Evolutionary conservation across 306 rosid genomes (phyloP).

Genomic region (Rosa lucieae): DNA sequence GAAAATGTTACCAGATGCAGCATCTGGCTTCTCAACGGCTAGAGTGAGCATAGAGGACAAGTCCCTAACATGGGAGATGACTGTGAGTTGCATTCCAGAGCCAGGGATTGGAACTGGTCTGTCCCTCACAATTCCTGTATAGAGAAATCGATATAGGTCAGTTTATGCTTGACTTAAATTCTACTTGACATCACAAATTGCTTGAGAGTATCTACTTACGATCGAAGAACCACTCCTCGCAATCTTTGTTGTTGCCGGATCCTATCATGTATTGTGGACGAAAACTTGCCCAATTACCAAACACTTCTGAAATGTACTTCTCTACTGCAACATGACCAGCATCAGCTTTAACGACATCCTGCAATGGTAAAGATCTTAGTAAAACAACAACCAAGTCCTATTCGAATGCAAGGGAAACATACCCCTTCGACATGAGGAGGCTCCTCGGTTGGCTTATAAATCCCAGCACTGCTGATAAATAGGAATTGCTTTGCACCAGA

Average conservation of each 20-base stretch:
- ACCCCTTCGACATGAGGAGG: constrained; percentile 99
- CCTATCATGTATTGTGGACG: constrained; percentile 93
- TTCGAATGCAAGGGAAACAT: constrained; percentile 19
- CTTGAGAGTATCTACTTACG: constrained; percentile 42
- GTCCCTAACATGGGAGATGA: constrained; percentile 83
- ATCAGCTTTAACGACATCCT: constrained; percentile 84
- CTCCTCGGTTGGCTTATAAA: constrained; percentile 84
- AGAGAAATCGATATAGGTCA: neutral
- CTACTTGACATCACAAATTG: neutral
- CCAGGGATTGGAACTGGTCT: constrained; percentile 91
- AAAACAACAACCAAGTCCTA: neutral
- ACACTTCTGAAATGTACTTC: constrained; percentile 67
- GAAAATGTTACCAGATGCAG: constrained; percentile 64
- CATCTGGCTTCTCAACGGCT: constrained; percentile 81
- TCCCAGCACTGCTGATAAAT: constrained; percentile 94
- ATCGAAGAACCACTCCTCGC: constrained; percentile 97
- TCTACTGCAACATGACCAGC: constrained; percentile 95
- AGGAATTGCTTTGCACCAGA: constrained; percentile 85
- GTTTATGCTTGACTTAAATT: neutral
- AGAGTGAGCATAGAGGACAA: constrained; percentile 79
- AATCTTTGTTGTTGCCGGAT: constrained; percentile 97
- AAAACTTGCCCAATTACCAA: constrained; percentile 67
- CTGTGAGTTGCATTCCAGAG: constrained; percentile 83
- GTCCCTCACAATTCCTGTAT: constrained; percentile 80
- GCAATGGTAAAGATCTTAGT: constrained; percentile 19